Evolutionary conservation across 2,329 filamentous ascomycete species (phyloP).

Genomic region (Phaeosphaeriaceae sp.): DNA sequence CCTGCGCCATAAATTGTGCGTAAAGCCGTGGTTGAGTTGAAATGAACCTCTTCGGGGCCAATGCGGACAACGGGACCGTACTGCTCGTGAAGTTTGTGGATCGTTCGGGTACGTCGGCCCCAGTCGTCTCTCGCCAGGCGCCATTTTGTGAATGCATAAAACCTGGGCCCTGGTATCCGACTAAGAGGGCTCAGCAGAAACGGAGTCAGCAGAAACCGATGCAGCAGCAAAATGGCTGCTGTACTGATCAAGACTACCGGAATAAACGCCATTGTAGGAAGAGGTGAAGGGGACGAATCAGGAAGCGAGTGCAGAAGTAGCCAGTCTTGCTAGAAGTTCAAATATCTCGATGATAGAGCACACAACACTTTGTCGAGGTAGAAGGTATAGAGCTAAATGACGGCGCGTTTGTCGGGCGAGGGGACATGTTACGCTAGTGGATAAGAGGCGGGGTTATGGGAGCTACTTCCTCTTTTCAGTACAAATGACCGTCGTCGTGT

Average conservation of each 20-base stretch:
- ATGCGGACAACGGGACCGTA: conserved; percentile 19
- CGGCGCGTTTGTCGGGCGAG: not conserved
- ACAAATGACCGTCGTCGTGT: not conserved
- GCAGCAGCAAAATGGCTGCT: not conserved
- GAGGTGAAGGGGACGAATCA: not conserved
- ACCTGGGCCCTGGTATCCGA: conserved; percentile 48
- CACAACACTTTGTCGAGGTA: not conserved
- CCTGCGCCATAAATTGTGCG: conserved; percentile 64
- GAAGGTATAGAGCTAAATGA: not conserved
- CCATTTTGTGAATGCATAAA: conserved; percentile 55
- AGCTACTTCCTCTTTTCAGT: conserved; percentile 8
- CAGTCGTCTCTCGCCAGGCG: conserved; percentile 56
- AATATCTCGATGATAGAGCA: not conserved
- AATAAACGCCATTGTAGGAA: not conserved
- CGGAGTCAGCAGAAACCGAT: conserved; percentile 5
- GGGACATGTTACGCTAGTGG: conserved; percentile 1
- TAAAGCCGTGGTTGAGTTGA: conserved; percentile 53
- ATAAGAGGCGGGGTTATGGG: conserved; percentile 9
- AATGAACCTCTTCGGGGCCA: conserved; percentile 21
- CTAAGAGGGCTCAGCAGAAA: conserved; percentile 4
- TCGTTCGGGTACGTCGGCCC: conserved; percentile 52
- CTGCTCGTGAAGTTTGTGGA: conserved; percentile 53
- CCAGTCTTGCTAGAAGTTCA: not conserved
- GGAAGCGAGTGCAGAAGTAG: not conserved
- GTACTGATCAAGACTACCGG: not conserved